phyloP scores from a whole-genome alignment of 345 rosid genomes.

The Excoecaria cochinchinensis region DNA sequence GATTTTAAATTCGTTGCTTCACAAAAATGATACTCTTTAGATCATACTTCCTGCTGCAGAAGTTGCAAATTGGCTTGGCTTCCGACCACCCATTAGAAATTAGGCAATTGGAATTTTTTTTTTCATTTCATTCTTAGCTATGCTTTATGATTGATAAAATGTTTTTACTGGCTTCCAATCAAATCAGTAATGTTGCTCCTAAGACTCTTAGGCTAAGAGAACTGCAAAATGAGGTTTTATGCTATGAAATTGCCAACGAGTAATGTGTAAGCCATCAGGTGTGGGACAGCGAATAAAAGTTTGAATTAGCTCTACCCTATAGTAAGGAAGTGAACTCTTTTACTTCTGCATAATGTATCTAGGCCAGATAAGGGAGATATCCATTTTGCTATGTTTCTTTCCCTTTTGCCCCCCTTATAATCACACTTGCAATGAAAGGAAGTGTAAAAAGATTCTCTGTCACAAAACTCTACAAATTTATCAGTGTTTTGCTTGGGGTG shows the following conservation, averaged over 20 bases:
- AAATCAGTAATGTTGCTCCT: background rate
- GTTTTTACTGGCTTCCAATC: background rate
- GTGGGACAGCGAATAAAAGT: background rate
- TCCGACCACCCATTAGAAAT: background rate
- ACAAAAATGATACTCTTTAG: background rate
- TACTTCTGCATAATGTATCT: background rate
- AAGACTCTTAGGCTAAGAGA: background rate
- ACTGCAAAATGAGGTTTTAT: background rate
- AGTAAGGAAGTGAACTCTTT: background rate
- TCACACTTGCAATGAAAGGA: background rate
- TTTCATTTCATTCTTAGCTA: background rate
- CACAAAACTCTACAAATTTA: too few species aligned
- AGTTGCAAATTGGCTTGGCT: background rate
- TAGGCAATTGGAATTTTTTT: background rate
- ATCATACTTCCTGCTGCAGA: background rate
- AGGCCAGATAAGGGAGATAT: background rate
- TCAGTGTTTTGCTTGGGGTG: background rate
- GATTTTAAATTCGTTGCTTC: background rate
- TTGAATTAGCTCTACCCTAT: background rate
- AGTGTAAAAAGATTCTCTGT: too few species aligned
- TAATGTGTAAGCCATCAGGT: background rate
- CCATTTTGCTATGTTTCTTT: background rate
- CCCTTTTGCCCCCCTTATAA: too few species aligned
- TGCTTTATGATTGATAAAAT: background rate
- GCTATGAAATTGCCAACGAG: background rate